phyloP scores from a whole-genome alignment of 768 basidiomycete genomes.

The Leccinum obscurum region DNA sequence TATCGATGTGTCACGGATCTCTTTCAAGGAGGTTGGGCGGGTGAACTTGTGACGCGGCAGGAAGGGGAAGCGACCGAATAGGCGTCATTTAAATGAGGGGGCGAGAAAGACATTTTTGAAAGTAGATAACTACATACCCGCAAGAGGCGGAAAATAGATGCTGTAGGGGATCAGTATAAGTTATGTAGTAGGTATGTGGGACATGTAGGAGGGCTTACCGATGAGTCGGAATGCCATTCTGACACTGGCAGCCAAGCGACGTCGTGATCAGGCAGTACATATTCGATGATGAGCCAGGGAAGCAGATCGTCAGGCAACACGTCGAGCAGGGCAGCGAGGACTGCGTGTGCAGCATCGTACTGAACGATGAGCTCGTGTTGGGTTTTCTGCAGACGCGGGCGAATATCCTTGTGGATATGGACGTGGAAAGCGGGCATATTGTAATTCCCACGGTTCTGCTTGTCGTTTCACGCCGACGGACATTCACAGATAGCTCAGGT shows the following conservation, averaged over 20 bases:
- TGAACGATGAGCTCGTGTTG: slow-evolving; percentile 47
- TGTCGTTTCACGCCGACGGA: too few relatives aligned
- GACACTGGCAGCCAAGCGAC: slow-evolving; percentile 44
- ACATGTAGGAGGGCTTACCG: slow-evolving; percentile 37
- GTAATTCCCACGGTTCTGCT: background rate
- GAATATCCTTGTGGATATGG: background rate
- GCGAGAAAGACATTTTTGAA: background rate
- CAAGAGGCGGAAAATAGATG: slow-evolving; percentile 58
- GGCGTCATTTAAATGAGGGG: background rate
- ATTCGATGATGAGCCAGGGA: slow-evolving; percentile 59
- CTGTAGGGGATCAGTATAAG: slow-evolving; percentile 28
- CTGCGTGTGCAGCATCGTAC: slow-evolving; percentile 50
- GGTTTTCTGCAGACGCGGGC: slow-evolving; percentile 41
- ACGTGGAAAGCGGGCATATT: background rate
- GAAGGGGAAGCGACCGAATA: background rate
- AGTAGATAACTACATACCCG: slow-evolving; percentile 44
- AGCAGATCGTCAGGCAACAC: slow-evolving; percentile 57
- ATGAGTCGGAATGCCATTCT: slow-evolving; percentile 64
- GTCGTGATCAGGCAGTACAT: slow-evolving; percentile 47
- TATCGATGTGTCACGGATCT: slow-evolving; percentile 50
- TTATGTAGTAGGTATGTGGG: background rate
- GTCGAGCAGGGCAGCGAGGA: slow-evolving; percentile 47
- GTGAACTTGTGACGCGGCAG: slow-evolving; percentile 62
- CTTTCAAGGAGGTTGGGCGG: slow-evolving; percentile 59
- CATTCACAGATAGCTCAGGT: too few relatives aligned